Evolutionary conservation across 202 grass and related monocot species (phyloP), one percentile per base, ranked within the genome.

Genomic region (Setaria viridis): DNA sequence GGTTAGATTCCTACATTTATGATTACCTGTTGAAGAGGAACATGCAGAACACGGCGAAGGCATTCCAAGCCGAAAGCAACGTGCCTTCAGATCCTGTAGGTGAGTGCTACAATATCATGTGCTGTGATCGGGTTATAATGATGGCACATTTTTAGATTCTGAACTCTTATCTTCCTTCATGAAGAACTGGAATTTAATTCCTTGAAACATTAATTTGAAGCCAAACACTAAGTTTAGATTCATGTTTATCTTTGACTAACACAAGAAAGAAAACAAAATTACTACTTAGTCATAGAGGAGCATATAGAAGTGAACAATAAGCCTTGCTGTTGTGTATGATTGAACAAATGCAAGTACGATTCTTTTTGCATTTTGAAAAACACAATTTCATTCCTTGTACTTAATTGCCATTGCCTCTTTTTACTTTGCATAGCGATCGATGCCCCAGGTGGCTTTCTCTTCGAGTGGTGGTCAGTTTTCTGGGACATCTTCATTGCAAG

Each of bases 401-500:
- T 80, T 49, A 72, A 49, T 59, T 11, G 14, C 30, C 46, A 49
- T 13, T 21, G 48, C 29, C 16, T 85, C 30, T 83, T 64, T 57
- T 20, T 47, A 70, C 67, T 57, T 62, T 39, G 79, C 79, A 67
- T 57, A 95, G 93, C 90, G 3, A 95, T 92, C 54, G 93, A 95
- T 68, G 88, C 90, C 34, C 90, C 93, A 20, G 93, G 93, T 34
- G 93, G 90, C 3, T 95, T 95, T 81, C 90, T 95, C 32, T 87
- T 95, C 2, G 93, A 95, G 60, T 94, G 93, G 93, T 94, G 93
- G 93, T 94, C 93, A 20, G 93, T 94, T 20, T 94, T 94, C 77
- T 94, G 93, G 93, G 93, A 92, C 81, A 95, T 95, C 41, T 95
- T 95, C 75, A 95, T 92, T 72, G 86, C 93, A 82, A 90, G 93